Percentiles rank a stretch among this genome's conserved stretches.
Conservation (phyloP, 2,329 filamentous ascomycete species). For the Neonectria ditissima region DNA sequence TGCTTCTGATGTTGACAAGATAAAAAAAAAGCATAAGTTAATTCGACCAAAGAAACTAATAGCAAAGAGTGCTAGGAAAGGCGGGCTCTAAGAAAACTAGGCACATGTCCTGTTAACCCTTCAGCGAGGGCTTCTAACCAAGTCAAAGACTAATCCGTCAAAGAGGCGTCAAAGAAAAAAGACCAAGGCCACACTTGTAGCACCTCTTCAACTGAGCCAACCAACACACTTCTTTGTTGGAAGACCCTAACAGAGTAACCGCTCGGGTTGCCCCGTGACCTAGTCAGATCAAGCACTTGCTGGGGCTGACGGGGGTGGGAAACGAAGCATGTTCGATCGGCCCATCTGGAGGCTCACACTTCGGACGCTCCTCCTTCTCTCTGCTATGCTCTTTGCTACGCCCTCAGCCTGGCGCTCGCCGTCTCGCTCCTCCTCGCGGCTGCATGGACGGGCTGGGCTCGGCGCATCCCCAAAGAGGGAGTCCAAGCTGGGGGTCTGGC, state of each 20-base stretch:
- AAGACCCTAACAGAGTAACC: background rate
- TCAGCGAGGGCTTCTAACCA: background rate
- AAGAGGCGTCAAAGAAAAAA: background rate
- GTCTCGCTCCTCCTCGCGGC: background rate
- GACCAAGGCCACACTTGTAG: background rate
- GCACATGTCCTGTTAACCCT: background rate
- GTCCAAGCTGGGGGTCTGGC: background rate
- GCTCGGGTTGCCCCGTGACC: background rate
- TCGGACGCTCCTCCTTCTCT: background rate
- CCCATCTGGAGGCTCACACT: background rate
- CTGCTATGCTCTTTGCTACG: too few relatives aligned
- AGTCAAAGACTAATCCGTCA: background rate
- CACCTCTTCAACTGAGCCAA: background rate
- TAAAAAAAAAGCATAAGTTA: background rate
- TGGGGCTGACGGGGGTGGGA: background rate
- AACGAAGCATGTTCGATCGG: background rate
- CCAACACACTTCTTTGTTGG: background rate
- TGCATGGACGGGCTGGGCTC: background rate
- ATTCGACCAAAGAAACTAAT: background rate
- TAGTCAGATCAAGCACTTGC: background rate
- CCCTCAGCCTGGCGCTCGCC: background rate
- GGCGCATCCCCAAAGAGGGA: background rate
- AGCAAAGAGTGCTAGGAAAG: background rate
- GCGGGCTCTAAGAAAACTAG: background rate
- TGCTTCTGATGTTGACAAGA: background rate